Base-by-base conservation (phyloP, 208 protist genomes). In the Acanthamoeba castellanii region DNA sequence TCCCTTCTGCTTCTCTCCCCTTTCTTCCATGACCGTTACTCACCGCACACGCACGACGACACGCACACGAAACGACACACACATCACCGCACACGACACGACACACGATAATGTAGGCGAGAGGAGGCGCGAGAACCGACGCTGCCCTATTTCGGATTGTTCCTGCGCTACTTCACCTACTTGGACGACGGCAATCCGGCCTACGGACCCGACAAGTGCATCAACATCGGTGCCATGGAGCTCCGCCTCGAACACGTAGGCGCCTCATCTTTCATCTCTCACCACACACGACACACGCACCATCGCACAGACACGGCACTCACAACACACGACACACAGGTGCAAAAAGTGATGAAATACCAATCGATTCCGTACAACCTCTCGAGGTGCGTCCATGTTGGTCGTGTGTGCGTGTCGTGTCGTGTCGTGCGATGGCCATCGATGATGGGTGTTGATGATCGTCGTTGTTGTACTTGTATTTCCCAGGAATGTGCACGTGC, bases 141-240 rank as follows among this genome's bases (percentile, higher is more conserved):
- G 18, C 55, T 93, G 66, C 88, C 88, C 66, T 93, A 93, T 42
- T 76, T 93, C 34, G 88, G 88, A 1, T 25, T 93, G 25, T 93
- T 81, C 34, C 34, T 93, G 42, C 59, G 88, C 32, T 55, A 93
- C 61, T 78, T 93, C 45, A 93, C 88, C 88, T 93, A 64, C 61
- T 7, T 93, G 16, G 68, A 93, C 50, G 88, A 93, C 61, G 87
- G 59, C 87, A 92, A 92, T 74, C 87, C 55, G 9, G 37, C 50
- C 34, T 92, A 92, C 34, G 27, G 22, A 5, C 87, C 32, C 6
- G 87, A 92, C 37, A 55, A 55, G 20, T 66, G 6, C 59, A 92
- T 92, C 50, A 92, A 92, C 32, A 45, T 76, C n/a, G 14, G 5
- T 0, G 32, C 47, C 42, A 76, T 92, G 64, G 42, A 92, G 42